Conservation (phyloP, 371 early-diverging fungal species). For the Dichotomocladium elegans region DNA sequence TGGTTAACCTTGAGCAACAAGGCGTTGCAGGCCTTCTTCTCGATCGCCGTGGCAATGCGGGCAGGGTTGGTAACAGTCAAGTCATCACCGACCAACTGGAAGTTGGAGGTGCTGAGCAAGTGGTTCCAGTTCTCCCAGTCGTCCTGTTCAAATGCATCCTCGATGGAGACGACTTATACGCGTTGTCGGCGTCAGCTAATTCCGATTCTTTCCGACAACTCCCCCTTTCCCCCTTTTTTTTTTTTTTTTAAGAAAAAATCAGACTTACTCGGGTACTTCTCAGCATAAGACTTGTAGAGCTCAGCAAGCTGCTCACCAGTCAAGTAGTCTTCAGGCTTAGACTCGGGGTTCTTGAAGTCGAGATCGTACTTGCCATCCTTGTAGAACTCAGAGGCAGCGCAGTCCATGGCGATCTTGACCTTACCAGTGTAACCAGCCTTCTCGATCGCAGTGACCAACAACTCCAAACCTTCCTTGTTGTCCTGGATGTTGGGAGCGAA, state of each 20-base stretch:
- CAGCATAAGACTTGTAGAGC: slow-evolving; percentile 81
- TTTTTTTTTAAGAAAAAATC: no score
- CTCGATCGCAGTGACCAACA: slow-evolving; percentile 87
- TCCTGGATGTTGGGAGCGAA: slow-evolving; percentile 99
- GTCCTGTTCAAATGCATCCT: slow-evolving; percentile 99
- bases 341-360: slow-evolving; percentile 93
- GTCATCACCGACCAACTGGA: slow-evolving; percentile 99
- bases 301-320: slow-evolving; percentile 82
- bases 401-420: slow-evolving; percentile 97
- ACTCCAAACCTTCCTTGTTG: slow-evolving; percentile 95
- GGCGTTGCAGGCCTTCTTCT: slow-evolving; percentile 94
- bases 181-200: no score
- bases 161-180: slow-evolving; percentile 95
- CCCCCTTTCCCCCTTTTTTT: no score
- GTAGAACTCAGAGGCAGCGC: slow-evolving; percentile 98
- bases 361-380: slow-evolving; percentile 95
- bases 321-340: slow-evolving; percentile 74
- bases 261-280: slow-evolving; percentile 86
- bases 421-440: slow-evolving; percentile 94
- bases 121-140: slow-evolving; percentile 94
- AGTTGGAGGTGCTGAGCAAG: slow-evolving; percentile 63
- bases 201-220: slow-evolving; percentile 5
- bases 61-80: slow-evolving; percentile 97
- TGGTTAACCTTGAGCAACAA: slow-evolving; percentile 99
- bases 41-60: slow-evolving; percentile 88